Evolutionary conservation across 2,329 filamentous ascomycete species (phyloP), one percentile per base, ranked within the genome.

Genomic region (Pseudogymnoascus sp.): DNA sequence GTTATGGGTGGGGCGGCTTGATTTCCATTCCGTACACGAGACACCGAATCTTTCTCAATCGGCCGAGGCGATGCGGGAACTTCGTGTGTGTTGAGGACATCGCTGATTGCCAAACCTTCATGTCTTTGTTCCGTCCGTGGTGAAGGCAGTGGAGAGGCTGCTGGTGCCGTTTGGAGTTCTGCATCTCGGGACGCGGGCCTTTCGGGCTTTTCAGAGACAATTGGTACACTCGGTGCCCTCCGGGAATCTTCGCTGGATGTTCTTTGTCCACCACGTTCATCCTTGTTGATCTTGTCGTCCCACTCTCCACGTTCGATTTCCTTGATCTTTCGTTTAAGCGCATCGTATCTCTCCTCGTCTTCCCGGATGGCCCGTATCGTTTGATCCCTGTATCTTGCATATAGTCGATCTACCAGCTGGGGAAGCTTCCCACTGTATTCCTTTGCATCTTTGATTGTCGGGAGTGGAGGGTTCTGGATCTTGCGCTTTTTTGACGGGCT

Each of bases 401-500:
- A 95, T 1, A 96, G 80, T 66, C 87, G 85, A 63, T 87, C 80
- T 58, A 95, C 83, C 49, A 96, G 76, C 28, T 81, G 77, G 1
- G 89, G 89, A 1, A 95, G 79, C 66, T 88, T 84, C 59, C 88
- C 84, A 72, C 91, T 84, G 59, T 71, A 66, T 66, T 86, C 80
- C 62, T 82, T 79, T 3, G 84, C 84, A 66, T 92, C 89, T 66
- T 84, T 81, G 28, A 91, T 76, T 0, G 84, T 84, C 11, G 86
- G 84, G 63, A 86, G 72, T 52, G 82, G 79, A 7, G 89, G 85
- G 64, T 81, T 86, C 30, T 84, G 81, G 38, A 89, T 80, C 77
- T 93, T 95, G 69, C 90, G 84, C 78, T 92, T 94, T 74, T 83
- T 86, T 8, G 85, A 82, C 5, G 84, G 81, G 30, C 80, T 81